Evolutionary conservation across 768 basidiomycete species (phyloP).

Genomic region (Tulasnella calospora): DNA sequence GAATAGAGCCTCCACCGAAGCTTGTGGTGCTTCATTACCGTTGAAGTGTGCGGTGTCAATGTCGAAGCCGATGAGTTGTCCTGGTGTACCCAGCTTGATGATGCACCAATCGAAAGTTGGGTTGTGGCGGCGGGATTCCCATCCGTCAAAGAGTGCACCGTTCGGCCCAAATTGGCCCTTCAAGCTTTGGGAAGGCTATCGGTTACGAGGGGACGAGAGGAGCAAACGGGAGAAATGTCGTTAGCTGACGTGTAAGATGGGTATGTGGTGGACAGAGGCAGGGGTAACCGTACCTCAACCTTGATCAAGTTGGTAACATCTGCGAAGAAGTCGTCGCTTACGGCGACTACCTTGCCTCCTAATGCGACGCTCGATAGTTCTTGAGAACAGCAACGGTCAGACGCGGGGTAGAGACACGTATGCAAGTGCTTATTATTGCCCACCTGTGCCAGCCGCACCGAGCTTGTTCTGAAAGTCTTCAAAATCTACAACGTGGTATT

Average conservation of each 20-base stretch:
- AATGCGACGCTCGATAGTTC: constrained; percentile 86
- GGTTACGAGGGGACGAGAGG: neutral
- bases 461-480: constrained; percentile 15
- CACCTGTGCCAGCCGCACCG: constrained; percentile 18
- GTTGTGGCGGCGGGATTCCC: constrained; percentile 92
- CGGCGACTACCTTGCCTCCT: constrained; percentile 65
- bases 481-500: constrained; percentile 4
- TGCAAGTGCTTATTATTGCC: constrained; percentile 8
- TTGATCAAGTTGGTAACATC: constrained; percentile 76
- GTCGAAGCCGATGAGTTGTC: constrained; percentile 74
- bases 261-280: neutral
- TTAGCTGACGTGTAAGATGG: neutral
- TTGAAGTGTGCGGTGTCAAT: constrained; percentile 94
- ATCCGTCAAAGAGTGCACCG: constrained; percentile 89
- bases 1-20: constrained; percentile 57
- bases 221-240: neutral
- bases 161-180: constrained; percentile 98
- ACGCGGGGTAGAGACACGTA: neutral
- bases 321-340: constrained; percentile 97
- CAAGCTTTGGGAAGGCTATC: constrained; percentile 74
- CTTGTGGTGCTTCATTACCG: constrained; percentile 86
- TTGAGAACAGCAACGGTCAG: constrained; percentile 34
- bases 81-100: constrained; percentile 74
- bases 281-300: constrained; percentile 55
- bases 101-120: constrained; percentile 89